These are phyloP conservation scores for Neonectria hederae DNA, from an alignment of 2,329 filamentous ascomycete species.

Conservation along the genomic window DNA sequence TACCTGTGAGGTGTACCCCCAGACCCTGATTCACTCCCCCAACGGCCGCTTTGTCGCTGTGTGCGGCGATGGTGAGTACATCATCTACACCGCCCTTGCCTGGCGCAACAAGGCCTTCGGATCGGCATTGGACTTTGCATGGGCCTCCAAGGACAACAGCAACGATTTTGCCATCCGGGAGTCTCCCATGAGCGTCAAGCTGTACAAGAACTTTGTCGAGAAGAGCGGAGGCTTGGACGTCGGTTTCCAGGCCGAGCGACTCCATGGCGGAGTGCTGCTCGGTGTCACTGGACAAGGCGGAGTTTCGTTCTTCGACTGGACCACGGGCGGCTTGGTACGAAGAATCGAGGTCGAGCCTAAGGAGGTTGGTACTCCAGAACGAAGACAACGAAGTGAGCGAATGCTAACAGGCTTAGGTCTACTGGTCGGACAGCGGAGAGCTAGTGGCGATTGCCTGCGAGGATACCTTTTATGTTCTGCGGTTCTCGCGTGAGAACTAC, in stretches of 20 bases:
- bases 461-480: constrained; percentile 92
- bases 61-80: constrained; percentile 97
- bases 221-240: constrained; percentile 89
- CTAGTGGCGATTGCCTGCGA: constrained; percentile 92
- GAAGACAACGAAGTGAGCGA: not conserved
- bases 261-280: constrained; percentile 87
- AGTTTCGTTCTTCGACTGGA: constrained; percentile 97
- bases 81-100: constrained; percentile 96
- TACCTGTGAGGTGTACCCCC: constrained; percentile 95
- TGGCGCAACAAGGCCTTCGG: constrained; percentile 99
- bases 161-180: constrained; percentile 98
- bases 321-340: constrained; percentile 85
- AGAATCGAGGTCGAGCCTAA: constrained; percentile 84
- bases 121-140: constrained; percentile 93
- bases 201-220: constrained; percentile 98
- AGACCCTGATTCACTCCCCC: constrained; percentile 93
- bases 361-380: constrained; percentile 45
- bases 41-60: constrained; percentile 85
- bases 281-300: constrained; percentile 96
- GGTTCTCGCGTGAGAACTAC: constrained; percentile 91
- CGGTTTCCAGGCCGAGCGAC: constrained; percentile 91
- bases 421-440: constrained; percentile 98
- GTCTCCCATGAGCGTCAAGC: constrained; percentile 91
- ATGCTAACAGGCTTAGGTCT: constrained; percentile 65
- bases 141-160: constrained; percentile 96